Base-by-base conservation (phyloP, 2,329 filamentous ascomycete genomes). In the Talaromyces sp. region DNA sequence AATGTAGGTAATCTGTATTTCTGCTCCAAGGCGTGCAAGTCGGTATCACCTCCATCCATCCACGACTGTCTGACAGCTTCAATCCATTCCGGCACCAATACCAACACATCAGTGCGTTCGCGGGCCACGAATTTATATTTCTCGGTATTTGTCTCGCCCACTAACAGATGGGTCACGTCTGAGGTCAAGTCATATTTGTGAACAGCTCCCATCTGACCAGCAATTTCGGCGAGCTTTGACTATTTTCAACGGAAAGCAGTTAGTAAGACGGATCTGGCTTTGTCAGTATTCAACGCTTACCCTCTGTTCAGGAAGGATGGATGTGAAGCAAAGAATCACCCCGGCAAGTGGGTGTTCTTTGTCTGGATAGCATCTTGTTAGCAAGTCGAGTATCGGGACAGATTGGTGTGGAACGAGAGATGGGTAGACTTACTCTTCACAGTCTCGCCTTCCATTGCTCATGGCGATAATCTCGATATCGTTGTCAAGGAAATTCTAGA, bases 61-160 rank as follows among this genome's bases (percentile, higher is more conserved):
- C 95, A 99, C 52, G 88, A 82, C 31, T 89, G 82, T 31, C 91
- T 85, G 19, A 97, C 85, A 16, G 90, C 90, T 64, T 94, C 88
- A 59, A 99, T 85, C 91, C 93, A 99, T 72, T 87, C 85, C n/a
- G 89, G 86, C 50, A 86, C 86, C 80, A 99, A 88, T 59, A 93
- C 89, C 74, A 87, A 88, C 72, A 99, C 89, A 73, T 99, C 95
- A 57, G 90, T 88, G 61, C 95, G 87, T 75, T 94, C 90, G 74
- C 89, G 91, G 62, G 94, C 95, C 72, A 98, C 94, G 82, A 96
- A 97, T 76, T 89, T 90, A 79, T 99, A 99, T 78, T 99, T 99
- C 59, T 90, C 87, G 0, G 94, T 98, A 75, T 94, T 87, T 72
- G 92, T 90, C 72, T 91, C 89, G 75, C 93, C 95, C 67, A 97